Evolutionary conservation across 2,329 filamentous ascomycete genomes (phyloP).

Genomic region (Alternaria dauci): DNA sequence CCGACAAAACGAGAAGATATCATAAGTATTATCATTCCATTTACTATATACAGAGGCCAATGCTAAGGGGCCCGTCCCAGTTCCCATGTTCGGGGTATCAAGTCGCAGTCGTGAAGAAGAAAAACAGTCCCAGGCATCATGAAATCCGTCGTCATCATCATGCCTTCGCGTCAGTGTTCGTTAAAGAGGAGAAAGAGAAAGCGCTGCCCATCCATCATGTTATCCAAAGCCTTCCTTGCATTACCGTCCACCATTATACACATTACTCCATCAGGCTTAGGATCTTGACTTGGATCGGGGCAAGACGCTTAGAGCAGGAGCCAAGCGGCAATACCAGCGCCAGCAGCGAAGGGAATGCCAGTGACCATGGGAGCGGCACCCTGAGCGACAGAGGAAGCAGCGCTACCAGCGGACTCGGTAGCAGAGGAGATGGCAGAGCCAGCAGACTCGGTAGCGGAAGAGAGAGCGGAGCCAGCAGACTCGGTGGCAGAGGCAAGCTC

Average conservation of each 20-base stretch:
- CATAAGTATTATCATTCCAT: constrained; percentile 33
- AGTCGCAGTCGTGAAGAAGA: constrained; percentile 37
- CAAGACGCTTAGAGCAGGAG: constrained; percentile 48
- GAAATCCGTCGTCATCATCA: constrained; percentile 35
- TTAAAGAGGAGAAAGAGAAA: constrained; percentile 27
- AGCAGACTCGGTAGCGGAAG: constrained; percentile 18
- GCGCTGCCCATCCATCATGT: constrained; percentile 23
- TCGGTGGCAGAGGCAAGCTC: constrained; percentile 21
- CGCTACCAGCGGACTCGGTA: constrained; percentile 17
- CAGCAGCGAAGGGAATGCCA: constrained; percentile 49
- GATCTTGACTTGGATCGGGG: constrained; percentile 25
- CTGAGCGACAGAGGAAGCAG: constrained; percentile 21
- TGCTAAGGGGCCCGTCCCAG: constrained; percentile 20
- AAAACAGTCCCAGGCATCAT: constrained; percentile 30
- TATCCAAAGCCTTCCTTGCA: constrained; percentile 35
- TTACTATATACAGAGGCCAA: constrained; percentile 35
- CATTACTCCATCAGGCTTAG: constrained; percentile 41
- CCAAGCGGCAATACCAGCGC: constrained; percentile 47
- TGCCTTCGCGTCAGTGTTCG: constrained; percentile 29
- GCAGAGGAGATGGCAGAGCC: not conserved
- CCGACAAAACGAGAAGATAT: not conserved
- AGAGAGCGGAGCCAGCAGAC: not conserved
- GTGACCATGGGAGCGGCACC: constrained; percentile 44
- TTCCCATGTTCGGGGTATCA: constrained; percentile 43
- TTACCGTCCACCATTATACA: constrained; percentile 39